phyloP scores from a whole-genome alignment of 179 eudicot genomes.

The Corrigiola litoralis region DNA sequence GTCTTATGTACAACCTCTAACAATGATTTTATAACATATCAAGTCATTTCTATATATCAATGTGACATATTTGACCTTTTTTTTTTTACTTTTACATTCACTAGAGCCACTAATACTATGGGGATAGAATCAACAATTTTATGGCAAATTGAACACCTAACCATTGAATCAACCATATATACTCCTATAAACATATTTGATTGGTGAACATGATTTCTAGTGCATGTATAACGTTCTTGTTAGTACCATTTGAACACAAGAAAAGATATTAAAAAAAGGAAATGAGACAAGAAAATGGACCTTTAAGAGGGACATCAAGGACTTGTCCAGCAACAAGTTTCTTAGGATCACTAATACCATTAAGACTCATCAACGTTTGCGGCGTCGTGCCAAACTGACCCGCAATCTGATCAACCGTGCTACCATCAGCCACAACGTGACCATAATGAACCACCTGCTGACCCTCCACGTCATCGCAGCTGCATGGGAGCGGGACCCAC shows the following conservation, averaged over 20 bases:
- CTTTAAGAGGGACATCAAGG: constrained; percentile 81
- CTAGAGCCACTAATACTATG: too few species aligned
- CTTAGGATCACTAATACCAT: constrained; percentile 40
- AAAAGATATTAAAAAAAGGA: too few species aligned
- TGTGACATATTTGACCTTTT: too few species aligned
- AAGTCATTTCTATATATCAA: too few species aligned
- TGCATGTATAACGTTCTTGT: neutral
- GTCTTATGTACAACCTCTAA: too few species aligned
- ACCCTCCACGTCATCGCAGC: constrained; percentile 82
- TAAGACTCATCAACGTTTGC: constrained; percentile 41
- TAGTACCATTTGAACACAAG: neutral
- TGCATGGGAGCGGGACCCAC: constrained; percentile 83
- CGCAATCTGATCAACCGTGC: constrained; percentile 48
- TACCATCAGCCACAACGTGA: constrained; percentile 41
- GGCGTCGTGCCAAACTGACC: constrained; percentile 31
- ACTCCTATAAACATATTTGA: too few species aligned
- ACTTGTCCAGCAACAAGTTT: constrained; percentile 51
- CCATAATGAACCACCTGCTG: constrained; percentile 68
- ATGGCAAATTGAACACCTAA: too few species aligned
- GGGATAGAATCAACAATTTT: too few species aligned
- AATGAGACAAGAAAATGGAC: constrained; percentile 16
- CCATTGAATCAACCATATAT: too few species aligned
- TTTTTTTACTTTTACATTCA: too few species aligned
- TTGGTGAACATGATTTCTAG: too few species aligned
- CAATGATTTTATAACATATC: too few species aligned